Evolutionary conservation across 2,329 filamentous ascomycete species (phyloP), one percentile per base, ranked within the genome.

Genomic region (Beauveria sp.): DNA sequence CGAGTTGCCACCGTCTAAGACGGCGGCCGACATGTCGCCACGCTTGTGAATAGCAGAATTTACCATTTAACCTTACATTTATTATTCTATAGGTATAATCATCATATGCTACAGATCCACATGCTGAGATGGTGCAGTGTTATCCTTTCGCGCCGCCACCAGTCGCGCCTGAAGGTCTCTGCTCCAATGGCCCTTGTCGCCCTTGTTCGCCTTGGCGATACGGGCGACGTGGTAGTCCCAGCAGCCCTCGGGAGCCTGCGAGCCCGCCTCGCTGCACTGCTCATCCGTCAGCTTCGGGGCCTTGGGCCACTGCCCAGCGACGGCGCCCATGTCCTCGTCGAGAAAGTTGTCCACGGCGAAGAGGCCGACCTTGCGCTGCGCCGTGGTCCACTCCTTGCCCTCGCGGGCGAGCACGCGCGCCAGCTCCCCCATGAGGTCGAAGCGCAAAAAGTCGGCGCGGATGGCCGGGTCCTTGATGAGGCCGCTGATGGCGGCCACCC

Each of bases 261-360:
- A 63, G 16, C 68, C 72, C 2, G 66, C 69, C 18, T 65, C 65
- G 46, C 67, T 70, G 51, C 79, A 83, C 53, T 71, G 65, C 61
- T 67, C 67, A 22, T 77, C 74, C 26, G 70, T 70, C 45, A 70
- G 67, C 54, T 72, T 72, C 5, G 68, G 65, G 22, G 65, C 67
- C 24, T 65, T 75, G 0, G 84, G 84, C 84, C 84, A 88, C 64
- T 83, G 73, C 0, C 83, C 83, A 20, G 80, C 65, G 26, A 76
- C 74, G 2, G 85, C 85, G 46, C 85, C 85, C 79, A 87, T 85
- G 62, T 82, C 79, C 64, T 81, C 79, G 67, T 89, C 86, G n/a
- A 89, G 74, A 68, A 89, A 89, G 63, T 80, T 86, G 68, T 89
- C 87, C 40, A 83, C 77, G 31, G 88, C 78, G 61, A 88, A 76